Evolutionary conservation across 1,284 basidiomycete genomes (phyloP).

Genomic region (Afroboletus lepidellus): DNA sequence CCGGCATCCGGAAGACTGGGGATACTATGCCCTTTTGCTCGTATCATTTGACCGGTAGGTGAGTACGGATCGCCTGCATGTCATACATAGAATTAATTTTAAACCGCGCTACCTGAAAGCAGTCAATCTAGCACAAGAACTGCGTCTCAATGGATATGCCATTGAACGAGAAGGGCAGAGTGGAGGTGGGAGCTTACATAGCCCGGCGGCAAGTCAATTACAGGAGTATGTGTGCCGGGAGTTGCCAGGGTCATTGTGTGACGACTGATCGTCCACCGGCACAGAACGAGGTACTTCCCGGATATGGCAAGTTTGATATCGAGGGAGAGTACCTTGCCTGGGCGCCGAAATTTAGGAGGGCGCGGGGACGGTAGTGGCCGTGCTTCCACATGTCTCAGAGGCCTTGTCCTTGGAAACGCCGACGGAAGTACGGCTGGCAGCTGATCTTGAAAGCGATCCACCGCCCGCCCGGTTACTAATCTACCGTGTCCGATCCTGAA

Average conservation of each 20-base stretch:
- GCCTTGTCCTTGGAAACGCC: conserved; percentile 6
- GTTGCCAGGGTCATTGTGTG: background rate
- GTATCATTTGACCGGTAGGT: background rate
- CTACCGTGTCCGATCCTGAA: background rate
- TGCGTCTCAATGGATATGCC: too few species aligned
- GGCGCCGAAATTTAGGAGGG: background rate
- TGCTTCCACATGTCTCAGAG: conserved; percentile 13
- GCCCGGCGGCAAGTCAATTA: conserved; percentile 2
- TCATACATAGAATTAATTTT: background rate
- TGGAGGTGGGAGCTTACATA: background rate
- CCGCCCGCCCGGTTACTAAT: background rate
- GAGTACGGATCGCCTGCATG: background rate
- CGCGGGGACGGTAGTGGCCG: background rate
- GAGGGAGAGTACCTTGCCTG: conserved; percentile 10
- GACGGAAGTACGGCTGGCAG: background rate
- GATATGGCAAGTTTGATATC: conserved; percentile 14
- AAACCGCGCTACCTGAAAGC: background rate
- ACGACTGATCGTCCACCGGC: background rate
- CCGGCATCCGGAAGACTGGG: too few species aligned
- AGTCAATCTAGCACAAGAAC: background rate
- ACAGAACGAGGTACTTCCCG: background rate
- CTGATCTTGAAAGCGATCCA: conserved; percentile 1
- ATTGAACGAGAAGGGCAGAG: background rate
- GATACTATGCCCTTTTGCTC: conserved; percentile 1
- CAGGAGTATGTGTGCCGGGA: background rate